phyloP scores from a whole-genome alignment of 805 yeast genomes.

The Candida silvicultrix region DNA sequence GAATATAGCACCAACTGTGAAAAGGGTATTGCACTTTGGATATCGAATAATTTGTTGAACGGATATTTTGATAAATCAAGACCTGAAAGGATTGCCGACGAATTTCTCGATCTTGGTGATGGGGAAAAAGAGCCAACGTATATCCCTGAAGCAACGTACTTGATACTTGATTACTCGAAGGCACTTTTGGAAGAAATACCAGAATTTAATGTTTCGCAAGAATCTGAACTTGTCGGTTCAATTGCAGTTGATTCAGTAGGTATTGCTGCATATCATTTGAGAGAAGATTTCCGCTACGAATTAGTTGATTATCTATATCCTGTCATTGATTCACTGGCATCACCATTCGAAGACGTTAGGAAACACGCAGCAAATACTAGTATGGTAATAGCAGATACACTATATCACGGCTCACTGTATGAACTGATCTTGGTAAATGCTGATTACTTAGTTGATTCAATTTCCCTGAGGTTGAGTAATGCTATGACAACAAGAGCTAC shows the following conservation, averaged over 20 bases:
- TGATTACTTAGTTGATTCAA: constrained; percentile 75
- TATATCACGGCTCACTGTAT: constrained; percentile 52
- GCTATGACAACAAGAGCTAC: constrained; percentile 71
- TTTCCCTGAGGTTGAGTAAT: constrained; percentile 64
- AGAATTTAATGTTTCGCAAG: constrained; percentile 8
- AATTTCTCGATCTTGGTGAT: constrained; percentile 25
- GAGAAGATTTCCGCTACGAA: constrained; percentile 32
- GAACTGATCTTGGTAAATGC: constrained; percentile 56
- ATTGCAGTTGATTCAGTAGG: constrained; percentile 41
- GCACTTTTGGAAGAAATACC: constrained; percentile 33
- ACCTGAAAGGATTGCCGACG: constrained; percentile 14
- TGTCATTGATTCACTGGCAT: constrained; percentile 66
- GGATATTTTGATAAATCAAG: constrained; percentile 13
- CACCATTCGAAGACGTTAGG: constrained; percentile 37
- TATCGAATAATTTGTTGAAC: constrained; percentile 26
- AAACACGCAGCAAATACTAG: constrained; percentile 49
- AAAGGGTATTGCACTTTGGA: constrained; percentile 31
- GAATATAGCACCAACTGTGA: constrained; percentile 12
- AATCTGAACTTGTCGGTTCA: constrained; percentile 15
- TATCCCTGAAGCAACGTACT: constrained; percentile 23
- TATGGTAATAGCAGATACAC: constrained; percentile 39
- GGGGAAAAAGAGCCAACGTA: constrained; percentile 12
- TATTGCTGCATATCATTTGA: constrained; percentile 21
- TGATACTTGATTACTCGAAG: constrained; percentile 34
- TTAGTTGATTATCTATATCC: constrained; percentile 70